These are phyloP conservation scores for Penicillium tannophilum DNA, from an alignment of 495 filamentous ascomycete genomes.

Conservation along the genomic window DNA sequence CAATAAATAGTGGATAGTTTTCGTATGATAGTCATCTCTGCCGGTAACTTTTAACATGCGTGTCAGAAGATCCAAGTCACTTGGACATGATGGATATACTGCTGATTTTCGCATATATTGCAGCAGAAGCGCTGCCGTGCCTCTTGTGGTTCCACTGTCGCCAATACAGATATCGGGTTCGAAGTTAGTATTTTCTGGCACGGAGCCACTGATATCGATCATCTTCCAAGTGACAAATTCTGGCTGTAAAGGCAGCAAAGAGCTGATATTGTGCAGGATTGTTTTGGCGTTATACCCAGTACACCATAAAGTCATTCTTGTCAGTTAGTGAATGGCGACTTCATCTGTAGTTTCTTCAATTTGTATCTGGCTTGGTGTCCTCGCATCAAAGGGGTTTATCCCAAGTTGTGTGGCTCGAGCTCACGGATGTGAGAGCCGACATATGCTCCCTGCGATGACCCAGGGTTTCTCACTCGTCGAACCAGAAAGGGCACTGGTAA, in stretches of 20 bases:
- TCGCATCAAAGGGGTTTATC: not conserved
- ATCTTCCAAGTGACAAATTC: not conserved
- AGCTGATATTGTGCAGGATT: not conserved
- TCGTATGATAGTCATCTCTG: not conserved
- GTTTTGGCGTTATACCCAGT: not conserved
- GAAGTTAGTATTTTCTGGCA: not conserved
- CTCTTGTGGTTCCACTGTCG: not conserved
- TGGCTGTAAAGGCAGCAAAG: not conserved
- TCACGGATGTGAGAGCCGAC: slow-evolving; percentile 1
- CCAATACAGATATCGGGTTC: not conserved
- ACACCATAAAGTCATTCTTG: not conserved
- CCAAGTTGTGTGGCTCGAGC: not conserved
- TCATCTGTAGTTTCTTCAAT: not conserved
- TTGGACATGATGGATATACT: not conserved
- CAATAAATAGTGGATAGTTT: not conserved
- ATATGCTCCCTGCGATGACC: not conserved
- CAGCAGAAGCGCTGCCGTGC: not conserved
- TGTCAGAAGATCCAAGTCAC: not conserved
- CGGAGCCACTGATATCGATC: not conserved
- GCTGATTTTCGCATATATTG: not conserved
- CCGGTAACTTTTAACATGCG: not conserved
- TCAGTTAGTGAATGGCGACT: not conserved
- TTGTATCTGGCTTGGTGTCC: not conserved
- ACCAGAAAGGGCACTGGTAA: not conserved
- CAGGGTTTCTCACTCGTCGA: not conserved